Conservation (phyloP, 192 early-diverging fungal genomes). For the Umbelopsis vinacea region DNA sequence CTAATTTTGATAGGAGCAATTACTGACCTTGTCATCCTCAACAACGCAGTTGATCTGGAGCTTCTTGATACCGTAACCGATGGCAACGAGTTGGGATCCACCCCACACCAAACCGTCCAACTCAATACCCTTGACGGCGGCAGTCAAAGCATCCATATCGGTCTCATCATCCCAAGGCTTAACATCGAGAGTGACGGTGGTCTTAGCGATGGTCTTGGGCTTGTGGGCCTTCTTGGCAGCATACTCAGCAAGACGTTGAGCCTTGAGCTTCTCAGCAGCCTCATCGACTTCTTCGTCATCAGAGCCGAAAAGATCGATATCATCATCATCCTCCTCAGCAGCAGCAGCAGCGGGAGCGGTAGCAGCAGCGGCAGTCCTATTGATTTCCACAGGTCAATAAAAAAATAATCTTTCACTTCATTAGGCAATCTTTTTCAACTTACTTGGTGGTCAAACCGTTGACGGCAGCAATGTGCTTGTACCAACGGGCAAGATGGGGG, state of each 20-base stretch:
- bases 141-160: slow-evolving; percentile 75
- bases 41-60: slow-evolving; percentile 86
- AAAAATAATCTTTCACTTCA: no score
- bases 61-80: slow-evolving; percentile 94
- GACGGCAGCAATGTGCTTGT: slow-evolving; percentile 83
- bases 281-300: slow-evolving; percentile 93
- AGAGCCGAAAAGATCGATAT: slow-evolving; percentile 95
- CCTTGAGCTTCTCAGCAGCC: slow-evolving; percentile 88
- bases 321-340: slow-evolving; percentile 87
- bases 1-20: slow-evolving; percentile 4
- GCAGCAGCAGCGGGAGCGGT: slow-evolving; percentile 50
- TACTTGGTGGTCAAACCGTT: slow-evolving; percentile 58
- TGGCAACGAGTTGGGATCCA: slow-evolving; percentile 68
- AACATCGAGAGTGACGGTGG: slow-evolving; percentile 85
- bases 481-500: slow-evolving; percentile 95
- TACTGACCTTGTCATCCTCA: slow-evolving; percentile 85
- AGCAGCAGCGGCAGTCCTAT: slow-evolving; percentile 54
- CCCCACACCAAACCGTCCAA: slow-evolving; percentile 91
- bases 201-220: slow-evolving; percentile 87
- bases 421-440: slow-evolving; percentile 17
- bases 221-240: slow-evolving; percentile 87
- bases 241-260: slow-evolving; percentile 89
- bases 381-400: no score
- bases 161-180: slow-evolving; percentile 98
- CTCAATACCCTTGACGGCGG: slow-evolving; percentile 65